Percentiles rank a stretch among this genome's conserved stretches.
phyloP scores from a whole-genome alignment of 306 rosid species.

The Fragaria ananassa region DNA sequence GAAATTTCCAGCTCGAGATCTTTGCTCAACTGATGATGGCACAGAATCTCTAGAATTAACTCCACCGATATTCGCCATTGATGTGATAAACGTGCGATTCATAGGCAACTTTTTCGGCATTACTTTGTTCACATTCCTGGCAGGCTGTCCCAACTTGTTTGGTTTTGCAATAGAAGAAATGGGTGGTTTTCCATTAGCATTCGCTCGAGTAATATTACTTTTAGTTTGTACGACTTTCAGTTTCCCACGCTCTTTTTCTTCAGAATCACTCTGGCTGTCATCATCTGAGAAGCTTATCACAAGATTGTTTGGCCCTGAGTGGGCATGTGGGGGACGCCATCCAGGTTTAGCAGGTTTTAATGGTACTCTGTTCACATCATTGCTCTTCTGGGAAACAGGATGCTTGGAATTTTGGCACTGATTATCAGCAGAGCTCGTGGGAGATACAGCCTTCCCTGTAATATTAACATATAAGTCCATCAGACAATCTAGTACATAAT shows the following conservation, averaged over 20 bases:
- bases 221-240: conserved; percentile 38
- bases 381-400: conserved; percentile 43
- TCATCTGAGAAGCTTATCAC: conserved; percentile 93
- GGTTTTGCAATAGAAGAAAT: conserved; percentile 41
- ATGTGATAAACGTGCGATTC: conserved; percentile 44
- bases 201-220: conserved; percentile 33
- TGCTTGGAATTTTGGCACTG: conserved; percentile 32
- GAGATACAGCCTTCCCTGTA: conserved; percentile 34
- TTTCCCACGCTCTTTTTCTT: conserved; percentile 31
- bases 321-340: conserved; percentile 58
- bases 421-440: conserved; percentile 42
- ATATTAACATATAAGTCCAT: conserved; percentile 7
- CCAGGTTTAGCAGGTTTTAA: conserved; percentile 41
- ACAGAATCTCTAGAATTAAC: conserved; percentile 48
- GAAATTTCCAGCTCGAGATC: conserved; percentile 46
- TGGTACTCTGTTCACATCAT: conserved; percentile 39
- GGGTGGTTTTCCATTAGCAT: conserved; percentile 41
- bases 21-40: conserved; percentile 44
- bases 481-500: conserved; percentile 15
- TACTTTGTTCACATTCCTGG: conserved; percentile 42
- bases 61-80: conserved; percentile 36
- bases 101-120: conserved; percentile 45
- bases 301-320: conserved; percentile 48
- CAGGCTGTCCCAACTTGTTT: conserved; percentile 37
- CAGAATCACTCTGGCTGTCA: conserved; percentile 85